Evolutionary conservation across 2,329 filamentous ascomycete genomes (phyloP).

Genomic region (Bipolaris zeicola): DNA sequence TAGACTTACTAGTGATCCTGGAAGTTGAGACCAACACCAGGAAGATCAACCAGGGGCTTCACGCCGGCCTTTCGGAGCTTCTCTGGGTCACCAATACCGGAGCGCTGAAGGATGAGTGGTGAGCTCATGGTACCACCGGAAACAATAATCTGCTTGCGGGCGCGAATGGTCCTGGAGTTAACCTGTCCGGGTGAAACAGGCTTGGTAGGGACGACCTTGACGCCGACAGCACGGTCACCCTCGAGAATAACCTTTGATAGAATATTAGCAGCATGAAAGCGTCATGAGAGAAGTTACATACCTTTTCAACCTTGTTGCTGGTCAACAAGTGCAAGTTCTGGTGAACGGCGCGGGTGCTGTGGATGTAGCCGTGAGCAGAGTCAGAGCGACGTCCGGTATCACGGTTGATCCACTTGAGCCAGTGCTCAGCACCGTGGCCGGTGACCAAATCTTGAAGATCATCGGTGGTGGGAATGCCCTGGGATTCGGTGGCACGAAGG

Average conservation of each 20-base stretch:
- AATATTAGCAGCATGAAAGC: not conserved
- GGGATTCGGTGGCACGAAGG: constrained; percentile 71
- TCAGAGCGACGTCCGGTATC: constrained; percentile 74
- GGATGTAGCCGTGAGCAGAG: constrained; percentile 77
- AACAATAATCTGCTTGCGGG: constrained; percentile 75
- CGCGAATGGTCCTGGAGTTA: constrained; percentile 64
- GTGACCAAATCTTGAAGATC: constrained; percentile 75
- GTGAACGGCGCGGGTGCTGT: constrained; percentile 73
- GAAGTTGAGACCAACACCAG: constrained; percentile 77
- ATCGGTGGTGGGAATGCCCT: constrained; percentile 76
- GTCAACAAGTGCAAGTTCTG: constrained; percentile 73
- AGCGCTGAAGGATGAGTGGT: constrained; percentile 75
- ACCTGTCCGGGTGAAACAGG: constrained; percentile 62
- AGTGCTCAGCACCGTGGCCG: constrained; percentile 75
- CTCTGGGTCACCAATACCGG: constrained; percentile 73
- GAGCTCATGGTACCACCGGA: constrained; percentile 75
- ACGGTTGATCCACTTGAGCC: constrained; percentile 84
- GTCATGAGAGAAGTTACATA: not conserved
- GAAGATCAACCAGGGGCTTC: constrained; percentile 71
- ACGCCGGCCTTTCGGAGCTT: constrained; percentile 72
- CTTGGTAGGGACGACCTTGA: constrained; percentile 73
- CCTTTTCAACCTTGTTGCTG: constrained; percentile 78
- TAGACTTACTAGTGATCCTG: constrained; percentile 67
- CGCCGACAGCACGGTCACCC: constrained; percentile 72
- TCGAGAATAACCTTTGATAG: constrained; percentile 65